Conservation (phyloP, 73 alveolate genomes). For the Tetrahymena borealis region DNA sequence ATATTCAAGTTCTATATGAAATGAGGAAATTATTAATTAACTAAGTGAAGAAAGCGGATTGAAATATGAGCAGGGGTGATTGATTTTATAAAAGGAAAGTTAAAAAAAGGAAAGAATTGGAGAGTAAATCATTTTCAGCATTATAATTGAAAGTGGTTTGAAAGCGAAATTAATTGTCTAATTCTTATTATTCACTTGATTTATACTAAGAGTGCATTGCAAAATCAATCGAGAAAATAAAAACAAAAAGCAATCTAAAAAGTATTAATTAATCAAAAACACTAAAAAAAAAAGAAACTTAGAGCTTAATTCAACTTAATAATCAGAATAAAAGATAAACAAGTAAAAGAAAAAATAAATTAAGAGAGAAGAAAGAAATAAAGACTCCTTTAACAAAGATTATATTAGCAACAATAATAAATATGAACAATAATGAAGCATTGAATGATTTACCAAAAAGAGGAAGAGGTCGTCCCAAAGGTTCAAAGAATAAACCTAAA, state of each 20-base stretch:
- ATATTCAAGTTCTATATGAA: not conserved
- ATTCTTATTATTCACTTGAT: not conserved
- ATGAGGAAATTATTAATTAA: no score
- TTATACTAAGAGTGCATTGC: not conserved
- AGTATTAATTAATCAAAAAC: not conserved
- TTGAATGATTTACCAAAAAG: not conserved
- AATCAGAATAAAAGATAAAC: not conserved
- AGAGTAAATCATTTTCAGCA: not conserved
- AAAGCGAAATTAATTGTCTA: not conserved
- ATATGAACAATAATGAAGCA: not conserved
- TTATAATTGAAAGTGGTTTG: not conserved
- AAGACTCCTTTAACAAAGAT: not conserved
- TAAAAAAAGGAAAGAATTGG: not conserved
- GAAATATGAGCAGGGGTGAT: not conserved
- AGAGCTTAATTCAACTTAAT: not conserved
- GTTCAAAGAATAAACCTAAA: not conserved
- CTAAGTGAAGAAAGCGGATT: not conserved
- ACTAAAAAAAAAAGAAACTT: not conserved
- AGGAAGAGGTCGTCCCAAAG: not conserved
- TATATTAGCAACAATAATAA: not conserved
- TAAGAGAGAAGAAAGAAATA: not conserved
- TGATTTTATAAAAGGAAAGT: not conserved
- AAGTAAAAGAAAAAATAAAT: not conserved
- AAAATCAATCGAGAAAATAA: not conserved
- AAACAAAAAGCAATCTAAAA: not conserved